Evolutionary conservation across 2,329 filamentous ascomycete genomes (phyloP).

Genomic region (Tolypocladium album): DNA sequence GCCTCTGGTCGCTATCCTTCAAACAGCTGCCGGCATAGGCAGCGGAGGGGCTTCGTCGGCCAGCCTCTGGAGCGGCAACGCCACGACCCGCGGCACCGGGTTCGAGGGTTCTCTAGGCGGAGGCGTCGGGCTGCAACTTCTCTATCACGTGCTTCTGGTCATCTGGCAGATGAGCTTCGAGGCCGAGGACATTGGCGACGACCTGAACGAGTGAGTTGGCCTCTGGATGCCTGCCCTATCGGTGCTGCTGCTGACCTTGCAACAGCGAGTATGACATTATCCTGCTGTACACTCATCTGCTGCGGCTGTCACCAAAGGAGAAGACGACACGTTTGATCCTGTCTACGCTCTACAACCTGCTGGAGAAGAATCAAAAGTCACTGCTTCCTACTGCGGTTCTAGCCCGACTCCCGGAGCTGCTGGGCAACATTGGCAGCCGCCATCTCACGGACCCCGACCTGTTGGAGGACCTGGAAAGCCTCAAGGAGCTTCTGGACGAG

Average conservation of each 20-base stretch:
- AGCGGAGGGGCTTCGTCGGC: conserved; percentile 54
- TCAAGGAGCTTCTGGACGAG: conserved; percentile 54
- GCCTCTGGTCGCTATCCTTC: conserved; percentile 74
- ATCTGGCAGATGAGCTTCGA: conserved; percentile 98
- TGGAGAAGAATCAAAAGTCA: conserved; percentile 58
- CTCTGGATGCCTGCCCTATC: not conserved
- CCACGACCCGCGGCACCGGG: conserved; percentile 45
- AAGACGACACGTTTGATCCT: conserved; percentile 91
- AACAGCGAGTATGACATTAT: conserved; percentile 87
- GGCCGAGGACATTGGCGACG: conserved; percentile 58
- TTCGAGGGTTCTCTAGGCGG: conserved; percentile 58
- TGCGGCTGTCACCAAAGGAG: conserved; percentile 90
- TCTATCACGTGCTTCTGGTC: conserved; percentile 89
- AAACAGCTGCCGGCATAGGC: conserved; percentile 61
- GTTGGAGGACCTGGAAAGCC: conserved; percentile 47
- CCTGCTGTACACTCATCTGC: conserved; percentile 80
- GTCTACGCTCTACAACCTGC: conserved; percentile 80
- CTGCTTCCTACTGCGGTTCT: conserved; percentile 77
- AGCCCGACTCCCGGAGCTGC: conserved; percentile 62
- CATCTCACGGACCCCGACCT: conserved; percentile 56
- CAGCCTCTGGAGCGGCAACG: conserved; percentile 49
- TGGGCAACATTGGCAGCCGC: conserved; percentile 51
- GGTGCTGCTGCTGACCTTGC: not conserved
- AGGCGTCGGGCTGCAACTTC: conserved; percentile 80
- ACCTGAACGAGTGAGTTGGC: conserved; percentile 70